Evolutionary conservation across 306 rosid species (phyloP).

Genomic region (Acacia crassicarpa): DNA sequence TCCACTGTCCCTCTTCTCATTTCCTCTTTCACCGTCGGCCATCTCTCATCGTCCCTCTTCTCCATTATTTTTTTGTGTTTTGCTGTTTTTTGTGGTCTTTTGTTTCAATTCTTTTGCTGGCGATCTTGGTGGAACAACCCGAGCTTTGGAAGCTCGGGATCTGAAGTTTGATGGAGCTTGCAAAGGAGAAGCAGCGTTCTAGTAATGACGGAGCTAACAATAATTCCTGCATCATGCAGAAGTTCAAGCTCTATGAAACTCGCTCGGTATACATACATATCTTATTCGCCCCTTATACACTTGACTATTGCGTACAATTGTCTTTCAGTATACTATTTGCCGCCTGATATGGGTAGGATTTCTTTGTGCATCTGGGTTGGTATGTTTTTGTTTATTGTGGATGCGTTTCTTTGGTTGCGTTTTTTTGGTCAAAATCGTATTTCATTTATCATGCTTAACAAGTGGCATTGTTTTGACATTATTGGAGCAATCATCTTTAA

Average conservation of each 20-base stretch:
- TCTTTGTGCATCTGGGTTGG: neutral
- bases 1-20: no score
- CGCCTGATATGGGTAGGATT: constrained; percentile 5
- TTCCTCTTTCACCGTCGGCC: no score
- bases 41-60: no score
- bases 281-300: neutral
- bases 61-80: neutral
- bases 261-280: constrained; percentile 64
- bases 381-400: constrained; percentile 23
- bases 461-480: constrained; percentile 37
- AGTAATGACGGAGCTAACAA: constrained; percentile 43
- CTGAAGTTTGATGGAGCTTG: constrained; percentile 61
- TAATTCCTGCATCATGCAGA: constrained; percentile 63
- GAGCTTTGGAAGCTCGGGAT: constrained; percentile 74
- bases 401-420: constrained; percentile 4
- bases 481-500: constrained; percentile 33
- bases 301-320: constrained; percentile 19
- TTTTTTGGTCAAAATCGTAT: neutral
- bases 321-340: neutral
- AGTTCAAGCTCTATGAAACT: constrained; percentile 93
- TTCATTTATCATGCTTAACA: neutral
- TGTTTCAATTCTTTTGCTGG: constrained; percentile 28
- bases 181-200: constrained; percentile 39
- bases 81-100: neutral
- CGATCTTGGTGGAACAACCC: constrained; percentile 37